phyloP scores from a whole-genome alignment of 2,329 filamentous ascomycete species.

The Calonectria hongkongensis region DNA sequence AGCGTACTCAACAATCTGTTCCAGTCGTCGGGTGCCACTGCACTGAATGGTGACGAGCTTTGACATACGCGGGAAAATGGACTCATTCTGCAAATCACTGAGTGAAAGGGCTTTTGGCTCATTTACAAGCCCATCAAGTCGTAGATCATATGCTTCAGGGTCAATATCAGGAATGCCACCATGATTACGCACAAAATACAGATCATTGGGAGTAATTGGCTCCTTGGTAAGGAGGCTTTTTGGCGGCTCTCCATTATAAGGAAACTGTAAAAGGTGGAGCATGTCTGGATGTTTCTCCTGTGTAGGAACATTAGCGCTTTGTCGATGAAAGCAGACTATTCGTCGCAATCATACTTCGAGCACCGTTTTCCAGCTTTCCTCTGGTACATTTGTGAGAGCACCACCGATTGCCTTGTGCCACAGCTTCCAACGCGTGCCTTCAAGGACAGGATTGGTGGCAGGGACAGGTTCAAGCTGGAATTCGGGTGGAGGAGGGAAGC shows the following conservation, averaged over 20 bases:
- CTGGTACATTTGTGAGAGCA: slow-evolving; percentile 67
- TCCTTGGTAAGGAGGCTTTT: slow-evolving; percentile 73
- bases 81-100: slow-evolving; percentile 76
- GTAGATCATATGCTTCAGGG: slow-evolving; percentile 70
- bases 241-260: slow-evolving; percentile 78
- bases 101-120: slow-evolving; percentile 74
- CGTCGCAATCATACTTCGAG: slow-evolving; percentile 55
- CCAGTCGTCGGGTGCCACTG: slow-evolving; percentile 80
- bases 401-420: slow-evolving; percentile 72
- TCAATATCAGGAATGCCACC: slow-evolving; percentile 82
- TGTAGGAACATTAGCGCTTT: background rate
- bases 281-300: slow-evolving; percentile 75
- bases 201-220: slow-evolving; percentile 75
- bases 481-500: slow-evolving; percentile 66
- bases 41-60: slow-evolving; percentile 80
- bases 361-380: slow-evolving; percentile 75
- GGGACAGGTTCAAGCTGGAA: slow-evolving; percentile 75
- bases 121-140: slow-evolving; percentile 77
- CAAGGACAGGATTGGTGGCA: slow-evolving; percentile 73
- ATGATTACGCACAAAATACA: slow-evolving; percentile 82
- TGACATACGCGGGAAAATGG: slow-evolving; percentile 74
- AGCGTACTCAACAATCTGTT: slow-evolving; percentile 79
- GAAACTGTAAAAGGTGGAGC: slow-evolving; percentile 78
- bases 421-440: slow-evolving; percentile 74
- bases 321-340: too few species aligned